These are phyloP conservation scores for Acacia crassicarpa DNA, from an alignment of 306 rosid species.

Conservation along the genomic window DNA sequence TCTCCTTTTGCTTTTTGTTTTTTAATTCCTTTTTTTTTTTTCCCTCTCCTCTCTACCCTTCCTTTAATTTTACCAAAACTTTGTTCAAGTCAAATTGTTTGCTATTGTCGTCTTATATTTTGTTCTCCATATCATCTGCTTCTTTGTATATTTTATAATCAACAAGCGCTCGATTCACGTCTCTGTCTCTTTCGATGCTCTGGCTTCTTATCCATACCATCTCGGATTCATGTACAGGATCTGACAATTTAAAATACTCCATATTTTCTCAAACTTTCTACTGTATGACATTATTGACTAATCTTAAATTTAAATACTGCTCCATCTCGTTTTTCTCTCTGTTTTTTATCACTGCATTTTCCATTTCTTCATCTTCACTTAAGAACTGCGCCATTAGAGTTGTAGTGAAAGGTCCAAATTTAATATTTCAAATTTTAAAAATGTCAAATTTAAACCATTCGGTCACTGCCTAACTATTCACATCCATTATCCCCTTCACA, in stretches of 20 bases:
- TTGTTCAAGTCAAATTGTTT: slow-evolving; percentile 19
- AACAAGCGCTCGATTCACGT: background rate
- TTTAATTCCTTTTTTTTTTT: background rate
- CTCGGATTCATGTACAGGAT: background rate
- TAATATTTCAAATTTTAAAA: background rate
- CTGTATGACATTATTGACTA: background rate
- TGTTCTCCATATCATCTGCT: background rate
- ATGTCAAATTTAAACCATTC: background rate
- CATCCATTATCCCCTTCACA: no score
- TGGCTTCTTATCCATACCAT: background rate
- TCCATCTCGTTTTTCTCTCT: no score
- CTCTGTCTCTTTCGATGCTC: background rate
- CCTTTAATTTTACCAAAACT: background rate
- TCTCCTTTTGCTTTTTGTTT: background rate
- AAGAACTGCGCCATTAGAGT: background rate
- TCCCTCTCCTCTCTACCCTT: background rate
- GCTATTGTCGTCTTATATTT: background rate
- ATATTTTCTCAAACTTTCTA: background rate
- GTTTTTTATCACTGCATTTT: no score
- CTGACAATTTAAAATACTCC: background rate
- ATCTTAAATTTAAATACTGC: no score
- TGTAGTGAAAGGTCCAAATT: background rate
- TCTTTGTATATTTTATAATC: background rate
- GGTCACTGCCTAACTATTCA: background rate
- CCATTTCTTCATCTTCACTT: no score